Percentiles rank a stretch among this genome's conserved stretches.
Evolutionary conservation across 2,329 filamentous ascomycete genomes (phyloP).

Genomic region (Fonsecaea multimorphosa): DNA sequence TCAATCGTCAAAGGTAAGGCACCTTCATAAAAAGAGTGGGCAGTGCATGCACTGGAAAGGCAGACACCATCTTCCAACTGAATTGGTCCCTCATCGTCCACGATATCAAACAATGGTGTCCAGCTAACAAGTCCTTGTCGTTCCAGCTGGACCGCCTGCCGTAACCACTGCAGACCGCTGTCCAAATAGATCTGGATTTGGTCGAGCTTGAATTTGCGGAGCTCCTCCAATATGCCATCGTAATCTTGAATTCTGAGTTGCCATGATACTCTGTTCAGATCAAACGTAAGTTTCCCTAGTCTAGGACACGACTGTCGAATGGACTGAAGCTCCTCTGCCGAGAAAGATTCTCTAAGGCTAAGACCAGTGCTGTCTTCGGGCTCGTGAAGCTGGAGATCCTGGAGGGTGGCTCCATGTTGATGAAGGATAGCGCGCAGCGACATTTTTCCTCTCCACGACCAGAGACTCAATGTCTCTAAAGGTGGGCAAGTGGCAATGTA

Average conservation of each 20-base stretch:
- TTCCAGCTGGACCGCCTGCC: not conserved
- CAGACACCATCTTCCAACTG: not conserved
- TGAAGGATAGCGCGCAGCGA: slow-evolving; percentile 26
- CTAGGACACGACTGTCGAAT: slow-evolving; percentile 29
- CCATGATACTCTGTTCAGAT: slow-evolving; percentile 26
- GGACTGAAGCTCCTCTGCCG: slow-evolving; percentile 22
- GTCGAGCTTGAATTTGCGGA: slow-evolving; percentile 28
- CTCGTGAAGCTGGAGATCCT: slow-evolving; percentile 34
- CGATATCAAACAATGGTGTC: not conserved
- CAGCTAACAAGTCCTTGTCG: no score
- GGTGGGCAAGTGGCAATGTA: slow-evolving; percentile 31
- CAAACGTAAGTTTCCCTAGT: slow-evolving; percentile 31
- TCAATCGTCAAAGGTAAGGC: not conserved
- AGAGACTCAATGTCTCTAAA: slow-evolving; percentile 33
- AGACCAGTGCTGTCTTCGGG: slow-evolving; percentile 20
- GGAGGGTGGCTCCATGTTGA: slow-evolving; percentile 30
- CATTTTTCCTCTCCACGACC: slow-evolving; percentile 34
- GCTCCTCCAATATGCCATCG: slow-evolving; percentile 22
- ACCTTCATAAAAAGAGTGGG: slow-evolving; percentile 4
- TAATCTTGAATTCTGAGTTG: slow-evolving; percentile 22
- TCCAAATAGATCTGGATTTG: slow-evolving; percentile 37
- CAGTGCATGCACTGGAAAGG: slow-evolving; percentile 13
- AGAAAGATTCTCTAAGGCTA: not conserved
- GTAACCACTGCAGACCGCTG: slow-evolving; percentile 15
- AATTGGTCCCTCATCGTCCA: not conserved